These are phyloP conservation scores for Rhodamnia argentea DNA, from an alignment of 345 rosid species.

Conservation along the genomic window DNA sequence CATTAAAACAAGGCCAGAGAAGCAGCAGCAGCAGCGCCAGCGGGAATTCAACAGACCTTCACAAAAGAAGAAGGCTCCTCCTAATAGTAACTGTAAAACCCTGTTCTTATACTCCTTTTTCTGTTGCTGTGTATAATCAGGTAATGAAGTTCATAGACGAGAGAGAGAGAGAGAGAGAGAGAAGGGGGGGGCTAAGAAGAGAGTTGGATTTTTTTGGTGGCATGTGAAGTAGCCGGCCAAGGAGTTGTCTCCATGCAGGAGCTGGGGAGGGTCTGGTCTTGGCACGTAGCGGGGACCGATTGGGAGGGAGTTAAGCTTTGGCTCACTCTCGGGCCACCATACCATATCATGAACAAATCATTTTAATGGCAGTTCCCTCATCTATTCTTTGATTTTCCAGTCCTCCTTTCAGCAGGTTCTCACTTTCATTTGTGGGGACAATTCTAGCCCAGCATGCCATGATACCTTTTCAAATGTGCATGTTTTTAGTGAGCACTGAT, in stretches of 20 bases:
- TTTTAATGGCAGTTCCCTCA: constrained; percentile 2
- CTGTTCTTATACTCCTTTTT: background rate
- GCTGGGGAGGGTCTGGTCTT: background rate
- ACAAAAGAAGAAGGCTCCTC: background rate
- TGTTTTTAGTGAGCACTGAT: background rate
- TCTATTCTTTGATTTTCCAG: background rate
- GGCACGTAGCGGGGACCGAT: background rate
- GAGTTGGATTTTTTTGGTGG: constrained; percentile 36
- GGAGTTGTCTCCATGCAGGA: constrained; percentile 34
- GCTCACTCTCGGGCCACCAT: constrained; percentile 6
- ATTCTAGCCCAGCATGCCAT: background rate
- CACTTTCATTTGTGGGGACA: background rate
- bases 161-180: background rate
- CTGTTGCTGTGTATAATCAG: background rate
- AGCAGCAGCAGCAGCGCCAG: background rate
- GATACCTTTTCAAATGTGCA: background rate
- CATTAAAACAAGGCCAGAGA: background rate
- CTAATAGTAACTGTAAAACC: background rate
- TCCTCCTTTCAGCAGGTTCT: background rate
- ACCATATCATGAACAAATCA: constrained; percentile 26
- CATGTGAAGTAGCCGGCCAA: constrained; percentile 65
- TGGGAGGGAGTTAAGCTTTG: constrained; percentile 9
- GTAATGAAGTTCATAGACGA: background rate
- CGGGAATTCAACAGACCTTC: background rate
- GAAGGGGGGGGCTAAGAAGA: background rate